Conservation (phyloP, 2,329 filamentous ascomycete genomes). For the Aaosphaeria pasadenensis region DNA sequence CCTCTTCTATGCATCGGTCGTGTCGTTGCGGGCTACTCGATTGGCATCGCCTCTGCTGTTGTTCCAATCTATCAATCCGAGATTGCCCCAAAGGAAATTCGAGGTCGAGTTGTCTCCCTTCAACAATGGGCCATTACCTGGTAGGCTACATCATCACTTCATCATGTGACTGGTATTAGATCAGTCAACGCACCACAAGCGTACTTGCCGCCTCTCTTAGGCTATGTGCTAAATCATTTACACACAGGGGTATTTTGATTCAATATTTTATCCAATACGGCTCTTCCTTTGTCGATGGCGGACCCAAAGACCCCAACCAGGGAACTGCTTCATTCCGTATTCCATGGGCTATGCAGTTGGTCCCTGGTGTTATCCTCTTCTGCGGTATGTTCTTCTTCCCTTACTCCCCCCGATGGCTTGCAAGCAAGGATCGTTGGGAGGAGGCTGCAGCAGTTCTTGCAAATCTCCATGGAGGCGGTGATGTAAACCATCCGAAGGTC, state of each 20-base stretch:
- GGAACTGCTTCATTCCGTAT: conserved; percentile 38
- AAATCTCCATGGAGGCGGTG: conserved; percentile 56
- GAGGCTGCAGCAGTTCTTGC: conserved; percentile 57
- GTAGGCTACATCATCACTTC: conserved; percentile 40
- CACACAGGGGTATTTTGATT: conserved; percentile 57
- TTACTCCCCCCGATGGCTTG: conserved; percentile 65
- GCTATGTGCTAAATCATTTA: too few species aligned
- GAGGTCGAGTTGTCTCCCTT: conserved; percentile 59
- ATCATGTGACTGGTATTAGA: conserved; percentile 43
- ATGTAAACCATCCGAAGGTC: conserved; percentile 57
- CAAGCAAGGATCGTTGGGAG: conserved; percentile 65
- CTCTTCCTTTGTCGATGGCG: conserved; percentile 53
- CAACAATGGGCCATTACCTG: conserved; percentile 72
- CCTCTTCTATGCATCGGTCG: conserved; percentile 51
- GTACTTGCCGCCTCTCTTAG: too few species aligned
- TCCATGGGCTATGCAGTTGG: conserved; percentile 43
- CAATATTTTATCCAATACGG: conserved; percentile 68
- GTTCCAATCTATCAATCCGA: conserved; percentile 93
- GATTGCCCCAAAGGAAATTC: conserved; percentile 54
- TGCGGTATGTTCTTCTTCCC: conserved; percentile 42
- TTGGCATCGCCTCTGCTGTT: conserved; percentile 86
- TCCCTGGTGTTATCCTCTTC: conserved; percentile 40
- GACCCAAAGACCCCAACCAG: conserved; percentile 42
- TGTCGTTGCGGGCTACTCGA: conserved; percentile 79
- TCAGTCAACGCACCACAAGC: neutral